A percentile compares a stretch with the other conserved stretches of the same genome.
These are phyloP conservation scores for Alternaria longipes DNA, from an alignment of 2,329 filamentous ascomycete species.

Conservation along the genomic window DNA sequence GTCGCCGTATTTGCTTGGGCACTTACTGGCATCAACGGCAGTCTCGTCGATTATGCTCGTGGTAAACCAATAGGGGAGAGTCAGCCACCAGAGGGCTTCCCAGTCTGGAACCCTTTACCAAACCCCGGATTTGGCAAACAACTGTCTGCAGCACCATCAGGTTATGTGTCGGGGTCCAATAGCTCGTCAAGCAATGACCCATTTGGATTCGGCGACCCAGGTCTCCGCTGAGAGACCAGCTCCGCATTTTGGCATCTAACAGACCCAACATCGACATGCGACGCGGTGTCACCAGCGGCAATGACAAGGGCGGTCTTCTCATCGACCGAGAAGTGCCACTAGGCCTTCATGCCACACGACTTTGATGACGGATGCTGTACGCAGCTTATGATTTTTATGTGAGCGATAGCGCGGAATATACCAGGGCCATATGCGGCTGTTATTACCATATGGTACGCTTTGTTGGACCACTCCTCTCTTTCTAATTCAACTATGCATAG, in stretches of 20 bases:
- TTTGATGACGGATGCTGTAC: conserved; percentile 16
- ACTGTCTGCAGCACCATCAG: conserved; percentile 42
- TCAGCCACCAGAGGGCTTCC: conserved; percentile 67
- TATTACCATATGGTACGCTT: conserved; percentile 30
- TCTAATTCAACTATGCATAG: conserved; percentile 14
- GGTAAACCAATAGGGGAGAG: conserved; percentile 72
- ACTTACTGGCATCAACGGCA: conserved; percentile 80
- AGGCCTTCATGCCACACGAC: conserved; percentile 3
- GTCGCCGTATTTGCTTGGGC: conserved; percentile 91
- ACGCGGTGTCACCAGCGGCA: neutral
- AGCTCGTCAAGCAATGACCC: conserved; percentile 47
- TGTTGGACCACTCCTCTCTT: conserved; percentile 21
- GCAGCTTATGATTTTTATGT: conserved; percentile 20
- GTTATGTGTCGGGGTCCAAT: conserved; percentile 45
- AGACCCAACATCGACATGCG: neutral
- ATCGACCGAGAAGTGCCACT: neutral
- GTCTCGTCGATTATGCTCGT: conserved; percentile 69
- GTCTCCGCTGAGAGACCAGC: conserved; percentile 33
- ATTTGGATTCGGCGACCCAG: conserved; percentile 49
- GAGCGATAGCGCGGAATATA: conserved; percentile 19
- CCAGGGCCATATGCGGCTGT: conserved; percentile 25
- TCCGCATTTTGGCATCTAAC: neutral
- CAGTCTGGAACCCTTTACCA: conserved; percentile 62
- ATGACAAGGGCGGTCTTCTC: neutral
- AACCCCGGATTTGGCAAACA: conserved; percentile 30